phyloP scores from a whole-genome alignment of 257 asterid genomes.

The Mitragyna speciosa region DNA sequence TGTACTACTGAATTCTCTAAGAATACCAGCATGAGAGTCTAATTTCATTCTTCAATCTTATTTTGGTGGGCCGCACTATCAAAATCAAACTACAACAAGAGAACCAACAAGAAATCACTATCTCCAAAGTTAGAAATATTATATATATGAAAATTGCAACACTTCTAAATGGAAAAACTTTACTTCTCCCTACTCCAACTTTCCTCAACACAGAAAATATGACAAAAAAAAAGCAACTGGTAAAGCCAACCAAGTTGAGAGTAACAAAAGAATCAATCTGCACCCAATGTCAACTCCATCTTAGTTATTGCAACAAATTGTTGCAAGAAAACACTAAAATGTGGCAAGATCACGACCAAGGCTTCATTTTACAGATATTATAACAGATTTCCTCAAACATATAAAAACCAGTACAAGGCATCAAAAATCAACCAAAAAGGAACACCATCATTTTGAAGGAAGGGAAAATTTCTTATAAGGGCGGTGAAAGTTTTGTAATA shows the following conservation, averaged over 20 bases:
- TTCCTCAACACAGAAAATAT: no score
- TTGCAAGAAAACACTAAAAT: no score
- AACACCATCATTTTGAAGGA: no score
- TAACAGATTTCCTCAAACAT: neutral
- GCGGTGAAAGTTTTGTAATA: no score
- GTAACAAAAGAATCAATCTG: neutral
- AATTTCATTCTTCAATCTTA: constrained; percentile 95
- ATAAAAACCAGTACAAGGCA: neutral
- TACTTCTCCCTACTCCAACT: neutral
- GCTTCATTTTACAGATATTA: neutral
- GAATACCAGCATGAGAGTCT: constrained; percentile 77
- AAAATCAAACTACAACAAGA: constrained; percentile 64
- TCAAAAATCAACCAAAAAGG: neutral
- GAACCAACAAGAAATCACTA: constrained; percentile 20
- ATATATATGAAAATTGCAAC: neutral
- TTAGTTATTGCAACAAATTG: neutral
- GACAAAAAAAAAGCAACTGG: neutral
- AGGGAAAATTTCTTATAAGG: no score
- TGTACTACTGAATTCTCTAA: constrained; percentile 90
- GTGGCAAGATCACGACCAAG: neutral
- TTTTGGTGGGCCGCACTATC: constrained; percentile 94
- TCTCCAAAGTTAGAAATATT: neutral
- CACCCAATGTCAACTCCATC: neutral
- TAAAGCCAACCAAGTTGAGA: neutral
- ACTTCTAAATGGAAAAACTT: neutral